Conservation (phyloP, 139 green algal species). For the Bryopsis sp. region DNA sequence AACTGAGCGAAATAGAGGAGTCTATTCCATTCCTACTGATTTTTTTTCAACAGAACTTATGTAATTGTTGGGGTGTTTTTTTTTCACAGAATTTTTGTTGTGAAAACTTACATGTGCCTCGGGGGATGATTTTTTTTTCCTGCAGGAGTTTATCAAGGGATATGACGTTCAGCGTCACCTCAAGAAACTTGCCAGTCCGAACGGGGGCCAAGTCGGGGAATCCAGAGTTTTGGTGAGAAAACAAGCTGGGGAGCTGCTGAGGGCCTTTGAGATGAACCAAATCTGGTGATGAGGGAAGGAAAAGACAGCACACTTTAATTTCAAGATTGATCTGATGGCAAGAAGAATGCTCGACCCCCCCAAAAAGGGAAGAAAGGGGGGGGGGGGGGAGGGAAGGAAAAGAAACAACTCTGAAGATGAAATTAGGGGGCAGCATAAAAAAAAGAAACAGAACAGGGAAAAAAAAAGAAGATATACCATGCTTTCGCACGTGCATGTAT, state of each 20-base stretch:
- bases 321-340: too few species aligned
- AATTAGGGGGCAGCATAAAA: too few species aligned
- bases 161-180: constrained; percentile 8
- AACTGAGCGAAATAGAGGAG: neutral
- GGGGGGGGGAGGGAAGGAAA: too few species aligned
- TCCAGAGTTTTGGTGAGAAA: constrained; percentile 7
- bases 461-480: too few species aligned
- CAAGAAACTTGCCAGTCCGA: constrained; percentile 1
- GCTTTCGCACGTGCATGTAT: too few species aligned
- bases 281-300: too few species aligned
- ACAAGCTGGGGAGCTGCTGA: neutral
- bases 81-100: neutral
- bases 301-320: too few species aligned
- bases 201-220: neutral
- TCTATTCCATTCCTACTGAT: neutral
- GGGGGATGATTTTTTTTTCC: neutral
- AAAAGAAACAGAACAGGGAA: too few species aligned
- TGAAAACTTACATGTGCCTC: neutral
- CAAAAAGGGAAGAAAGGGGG: too few species aligned
- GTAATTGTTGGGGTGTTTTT: neutral
- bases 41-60: neutral
- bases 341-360: too few species aligned
- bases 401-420: too few species aligned
- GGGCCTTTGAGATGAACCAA: constrained; percentile 20
- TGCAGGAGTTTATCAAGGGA: constrained; percentile 18